Evolutionary conservation across 495 filamentous ascomycete species (phyloP).

Genomic region (Daldinia concentrica): DNA sequence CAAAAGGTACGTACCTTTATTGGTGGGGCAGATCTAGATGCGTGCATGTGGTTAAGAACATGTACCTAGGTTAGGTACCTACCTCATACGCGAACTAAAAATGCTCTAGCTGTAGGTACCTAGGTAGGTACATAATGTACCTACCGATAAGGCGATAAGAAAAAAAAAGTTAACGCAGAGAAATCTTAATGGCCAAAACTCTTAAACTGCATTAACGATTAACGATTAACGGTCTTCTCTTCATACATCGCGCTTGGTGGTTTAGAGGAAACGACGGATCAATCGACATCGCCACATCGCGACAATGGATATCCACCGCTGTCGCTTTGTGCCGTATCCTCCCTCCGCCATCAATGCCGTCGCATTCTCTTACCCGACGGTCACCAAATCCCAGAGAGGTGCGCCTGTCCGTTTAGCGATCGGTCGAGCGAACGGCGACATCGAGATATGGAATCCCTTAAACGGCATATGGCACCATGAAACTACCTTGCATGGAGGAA

Average conservation of each 20-base stretch:
- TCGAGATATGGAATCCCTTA: constrained; percentile 97
- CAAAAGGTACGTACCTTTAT: background rate
- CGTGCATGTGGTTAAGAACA: background rate
- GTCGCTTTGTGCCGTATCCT: constrained; percentile 95
- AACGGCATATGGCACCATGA: constrained; percentile 91
- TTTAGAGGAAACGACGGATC: background rate
- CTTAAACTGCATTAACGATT: background rate
- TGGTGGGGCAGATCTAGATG: background rate
- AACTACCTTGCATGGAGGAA: constrained; percentile 81
- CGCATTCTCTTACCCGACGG: constrained; percentile 86
- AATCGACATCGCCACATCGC: constrained; percentile 25
- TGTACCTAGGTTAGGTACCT: too few species aligned
- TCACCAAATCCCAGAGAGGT: constrained; percentile 66
- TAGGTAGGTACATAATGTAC: too few species aligned
- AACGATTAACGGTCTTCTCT: constrained; percentile 1
- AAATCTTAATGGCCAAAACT: constrained; percentile 1
- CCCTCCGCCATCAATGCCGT: constrained; percentile 92
- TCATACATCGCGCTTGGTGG: constrained; percentile 2
- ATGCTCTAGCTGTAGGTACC: background rate
- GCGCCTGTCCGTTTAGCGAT: constrained; percentile 77
- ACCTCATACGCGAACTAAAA: too few species aligned
- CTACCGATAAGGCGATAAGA: constrained; percentile 18
- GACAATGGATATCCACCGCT: constrained; percentile 94
- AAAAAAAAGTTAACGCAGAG: constrained; percentile 24
- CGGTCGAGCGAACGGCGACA: constrained; percentile 92